These are phyloP conservation scores for Erodium trifolium DNA, from an alignment of 441 rosid species.

Conservation along the genomic window DNA sequence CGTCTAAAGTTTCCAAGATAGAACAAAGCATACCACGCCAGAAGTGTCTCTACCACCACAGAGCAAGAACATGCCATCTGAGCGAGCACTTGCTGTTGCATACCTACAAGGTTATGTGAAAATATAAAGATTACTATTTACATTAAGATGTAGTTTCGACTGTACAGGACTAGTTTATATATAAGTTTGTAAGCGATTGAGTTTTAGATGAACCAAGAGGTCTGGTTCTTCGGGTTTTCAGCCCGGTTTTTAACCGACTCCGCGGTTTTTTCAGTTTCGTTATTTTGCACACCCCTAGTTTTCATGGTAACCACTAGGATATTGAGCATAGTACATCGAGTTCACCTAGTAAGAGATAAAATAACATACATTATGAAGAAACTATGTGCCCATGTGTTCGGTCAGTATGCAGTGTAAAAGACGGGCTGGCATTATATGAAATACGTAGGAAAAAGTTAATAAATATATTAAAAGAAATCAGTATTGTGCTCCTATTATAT, in stretches of 20 bases:
- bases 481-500: too few relatives aligned
- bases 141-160: background rate
- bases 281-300: too few relatives aligned
- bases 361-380: background rate
- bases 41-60: slow-evolving; percentile 91
- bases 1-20: slow-evolving; percentile 10
- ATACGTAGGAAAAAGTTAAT: too few relatives aligned
- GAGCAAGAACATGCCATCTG: slow-evolving; percentile 97
- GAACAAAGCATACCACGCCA: slow-evolving; percentile 56
- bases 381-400: background rate
- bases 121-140: slow-evolving; percentile 9
- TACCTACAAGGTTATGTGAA: slow-evolving; percentile 45
- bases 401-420: background rate
- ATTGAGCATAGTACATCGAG: background rate
- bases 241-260: too few relatives aligned
- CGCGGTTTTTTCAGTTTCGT: too few relatives aligned
- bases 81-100: slow-evolving; percentile 94
- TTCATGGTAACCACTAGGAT: background rate
- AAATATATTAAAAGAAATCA: too few relatives aligned
- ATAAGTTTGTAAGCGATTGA: background rate
- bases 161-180: background rate
- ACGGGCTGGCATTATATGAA: too few relatives aligned
- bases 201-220: background rate
- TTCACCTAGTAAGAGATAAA: too few relatives aligned
- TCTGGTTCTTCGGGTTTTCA: too few relatives aligned